Percentiles rank a stretch among this genome's conserved stretches.
phyloP scores from a whole-genome alignment of 2,329 filamentous ascomycete genomes.

The Pyrenochaeta sp. region DNA sequence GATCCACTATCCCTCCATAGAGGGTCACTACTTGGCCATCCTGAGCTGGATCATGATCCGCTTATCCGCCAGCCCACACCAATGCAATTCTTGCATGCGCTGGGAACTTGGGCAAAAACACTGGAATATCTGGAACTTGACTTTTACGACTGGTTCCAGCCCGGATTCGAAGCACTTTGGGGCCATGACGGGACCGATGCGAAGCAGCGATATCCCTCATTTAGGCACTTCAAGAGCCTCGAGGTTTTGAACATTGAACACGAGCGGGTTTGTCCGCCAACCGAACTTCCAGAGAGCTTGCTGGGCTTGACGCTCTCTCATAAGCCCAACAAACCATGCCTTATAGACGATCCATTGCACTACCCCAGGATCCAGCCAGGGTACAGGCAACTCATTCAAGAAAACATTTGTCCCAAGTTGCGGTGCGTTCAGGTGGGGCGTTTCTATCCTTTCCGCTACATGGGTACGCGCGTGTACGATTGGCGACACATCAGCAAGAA shows the following conservation, averaged over 20 bases:
- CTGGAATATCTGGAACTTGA: neutral
- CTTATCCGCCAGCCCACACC: slow-evolving; percentile 1
- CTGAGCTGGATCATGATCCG: neutral
- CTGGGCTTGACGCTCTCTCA: neutral
- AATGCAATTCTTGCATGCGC: neutral
- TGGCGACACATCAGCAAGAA: neutral
- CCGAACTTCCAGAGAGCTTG: neutral
- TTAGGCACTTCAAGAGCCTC: neutral
- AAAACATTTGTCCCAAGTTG: neutral
- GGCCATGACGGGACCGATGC: slow-evolving; percentile 1
- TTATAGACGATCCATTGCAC: slow-evolving; percentile 3
- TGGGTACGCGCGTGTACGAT: neutral
- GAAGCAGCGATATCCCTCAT: neutral
- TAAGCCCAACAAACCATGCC: neutral
- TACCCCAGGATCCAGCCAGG: neutral
- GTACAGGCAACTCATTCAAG: neutral
- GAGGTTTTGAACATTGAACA: neutral
- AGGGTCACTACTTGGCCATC: neutral
- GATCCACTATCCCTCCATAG: neutral
- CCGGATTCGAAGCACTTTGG: neutral
- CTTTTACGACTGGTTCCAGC: slow-evolving; percentile 1
- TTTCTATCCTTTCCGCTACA: slow-evolving; percentile 2
- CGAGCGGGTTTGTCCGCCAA: neutral
- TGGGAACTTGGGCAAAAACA: neutral
- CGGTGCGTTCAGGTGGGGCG: neutral